Evolutionary conservation across 805 yeast species (phyloP).

Genomic region (Candida coquimbonensis): DNA sequence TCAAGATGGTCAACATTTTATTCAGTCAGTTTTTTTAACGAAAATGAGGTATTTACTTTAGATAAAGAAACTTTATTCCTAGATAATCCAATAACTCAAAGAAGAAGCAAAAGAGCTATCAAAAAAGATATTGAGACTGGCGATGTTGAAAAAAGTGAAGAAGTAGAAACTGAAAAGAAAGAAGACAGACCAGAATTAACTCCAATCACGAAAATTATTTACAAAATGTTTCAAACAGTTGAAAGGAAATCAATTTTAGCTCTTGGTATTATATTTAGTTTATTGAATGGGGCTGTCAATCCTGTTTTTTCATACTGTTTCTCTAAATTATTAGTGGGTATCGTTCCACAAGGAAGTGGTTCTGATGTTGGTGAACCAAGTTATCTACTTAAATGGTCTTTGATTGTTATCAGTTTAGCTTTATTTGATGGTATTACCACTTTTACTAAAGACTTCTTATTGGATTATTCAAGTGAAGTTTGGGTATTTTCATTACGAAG

Average conservation of each 20-base stretch:
- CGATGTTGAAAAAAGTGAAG: neutral
- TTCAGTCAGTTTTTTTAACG: constrained; percentile 14
- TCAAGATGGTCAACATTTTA: constrained; percentile 14
- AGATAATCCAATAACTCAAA: neutral
- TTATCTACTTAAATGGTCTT: constrained; percentile 56
- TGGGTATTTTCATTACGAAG: constrained; percentile 57
- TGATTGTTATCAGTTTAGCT: constrained; percentile 57
- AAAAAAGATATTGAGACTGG: neutral
- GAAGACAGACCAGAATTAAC: constrained; percentile 19
- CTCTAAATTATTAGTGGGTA: constrained; percentile 58
- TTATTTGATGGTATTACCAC: constrained; percentile 51
- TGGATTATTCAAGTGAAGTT: constrained; percentile 56
- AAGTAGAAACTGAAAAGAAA: neutral
- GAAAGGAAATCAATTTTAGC: constrained; percentile 24
- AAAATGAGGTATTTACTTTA: constrained; percentile 1
- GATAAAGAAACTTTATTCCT: constrained; percentile 1
- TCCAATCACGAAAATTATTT: constrained; percentile 24
- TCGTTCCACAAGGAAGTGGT: constrained; percentile 38
- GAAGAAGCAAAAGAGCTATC: constrained; percentile 4
- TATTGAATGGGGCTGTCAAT: constrained; percentile 53
- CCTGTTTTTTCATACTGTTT: constrained; percentile 79
- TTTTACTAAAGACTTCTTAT: constrained; percentile 41
- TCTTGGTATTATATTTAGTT: constrained; percentile 47
- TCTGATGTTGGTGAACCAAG: constrained; percentile 25
- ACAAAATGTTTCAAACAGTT: constrained; percentile 23